phyloP scores from a whole-genome alignment of 768 basidiomycete species.

The Tubosaeta sp. region DNA sequence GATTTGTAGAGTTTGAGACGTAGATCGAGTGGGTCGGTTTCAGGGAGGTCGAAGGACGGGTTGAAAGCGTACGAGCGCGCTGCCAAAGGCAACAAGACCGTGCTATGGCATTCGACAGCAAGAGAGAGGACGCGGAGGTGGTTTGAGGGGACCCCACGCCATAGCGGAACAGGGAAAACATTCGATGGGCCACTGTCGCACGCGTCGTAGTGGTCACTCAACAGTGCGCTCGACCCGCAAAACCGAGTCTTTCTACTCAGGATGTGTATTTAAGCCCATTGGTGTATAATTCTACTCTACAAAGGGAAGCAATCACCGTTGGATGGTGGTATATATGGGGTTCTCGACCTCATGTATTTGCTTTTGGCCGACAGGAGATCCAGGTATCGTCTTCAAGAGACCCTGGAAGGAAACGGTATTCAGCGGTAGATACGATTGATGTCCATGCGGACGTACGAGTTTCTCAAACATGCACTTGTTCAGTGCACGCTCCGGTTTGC shows the following conservation, averaged over 20 bases:
- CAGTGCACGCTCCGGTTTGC: slow-evolving; percentile 80
- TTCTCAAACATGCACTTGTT: slow-evolving; percentile 97
- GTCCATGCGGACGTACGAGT: slow-evolving; percentile 56
- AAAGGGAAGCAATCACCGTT: slow-evolving; percentile 53
- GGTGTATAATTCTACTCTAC: slow-evolving; percentile 20
- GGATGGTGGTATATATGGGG: slow-evolving; percentile 78
- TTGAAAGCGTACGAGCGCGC: slow-evolving; percentile 11
- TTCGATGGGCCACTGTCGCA: slow-evolving; percentile 11
- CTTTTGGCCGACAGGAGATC: slow-evolving; percentile 72
- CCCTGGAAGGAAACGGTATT: slow-evolving; percentile 49
- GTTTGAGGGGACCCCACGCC: slow-evolving; percentile 21
- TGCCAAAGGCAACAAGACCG: not conserved
- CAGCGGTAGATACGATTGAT: not conserved
- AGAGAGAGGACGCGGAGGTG: not conserved
- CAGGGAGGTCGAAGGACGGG: slow-evolving; percentile 15
- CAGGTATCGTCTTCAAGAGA: slow-evolving; percentile 87
- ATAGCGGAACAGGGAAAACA: slow-evolving; percentile 27
- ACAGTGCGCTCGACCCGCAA: too few species aligned
- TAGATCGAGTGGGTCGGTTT: slow-evolving; percentile 52
- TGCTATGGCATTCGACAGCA: not conserved
- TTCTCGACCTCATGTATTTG: slow-evolving; percentile 87
- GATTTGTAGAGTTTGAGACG: slow-evolving; percentile 72
- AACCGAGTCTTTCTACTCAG: not conserved
- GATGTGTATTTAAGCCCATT: not conserved
- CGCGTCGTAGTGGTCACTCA: not conserved